Evolutionary conservation across 352 stramenopile species (phyloP), one percentile per base, ranked within the genome.

Genomic region (Phytopythium aichiense): DNA sequence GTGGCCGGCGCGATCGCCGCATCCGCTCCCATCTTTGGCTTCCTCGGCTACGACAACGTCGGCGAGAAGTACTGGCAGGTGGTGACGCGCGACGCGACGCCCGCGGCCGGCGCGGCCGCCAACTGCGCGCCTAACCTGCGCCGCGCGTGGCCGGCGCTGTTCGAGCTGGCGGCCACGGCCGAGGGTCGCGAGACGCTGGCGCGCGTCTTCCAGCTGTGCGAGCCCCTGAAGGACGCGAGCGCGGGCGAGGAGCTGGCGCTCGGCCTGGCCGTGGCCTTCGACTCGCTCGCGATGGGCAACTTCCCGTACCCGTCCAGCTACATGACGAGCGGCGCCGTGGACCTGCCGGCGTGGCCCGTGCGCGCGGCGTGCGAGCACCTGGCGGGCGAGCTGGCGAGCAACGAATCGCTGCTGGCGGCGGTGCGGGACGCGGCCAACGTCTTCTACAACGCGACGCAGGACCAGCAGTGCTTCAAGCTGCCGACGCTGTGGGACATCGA

Each of bases 271-370:
- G 84, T 89, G 50, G 88, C 91, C 28, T 98, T 97, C 67, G 95
- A 98, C 68, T 96, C 79, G 37, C 65, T 99, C 68, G 91, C 95
- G 0, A 98, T 98, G 90, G 95, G 94, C 12, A 92, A 98, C 62
- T 99, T 97, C 67, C 96, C 96, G 7, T 99, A 98, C 70, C 83
- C 92, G 25, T 97, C 88, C 4, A 95, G 78, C 51, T 99, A 99
- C 68, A 81, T 99, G 31, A 88, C 91, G 3, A 81, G 84, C 11
- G 88, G 86, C 28, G 67, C 63, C 3, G 77, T 76, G 0, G 62
- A 89, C 0, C 70, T 98, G 45, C 95, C 95, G 6, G 72, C 95
- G 15, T 98, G 91, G 91, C 95, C 95, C 4, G 75, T 98, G n/a
- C 90, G 91, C n/a, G 74, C 76, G 28, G 95, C 95, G 0, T 98